A percentile compares a stretch with the other conserved stretches of the same genome.
Conservation (phyloP, 169 alveolate genomes). For the Neospora caninum region DNA sequence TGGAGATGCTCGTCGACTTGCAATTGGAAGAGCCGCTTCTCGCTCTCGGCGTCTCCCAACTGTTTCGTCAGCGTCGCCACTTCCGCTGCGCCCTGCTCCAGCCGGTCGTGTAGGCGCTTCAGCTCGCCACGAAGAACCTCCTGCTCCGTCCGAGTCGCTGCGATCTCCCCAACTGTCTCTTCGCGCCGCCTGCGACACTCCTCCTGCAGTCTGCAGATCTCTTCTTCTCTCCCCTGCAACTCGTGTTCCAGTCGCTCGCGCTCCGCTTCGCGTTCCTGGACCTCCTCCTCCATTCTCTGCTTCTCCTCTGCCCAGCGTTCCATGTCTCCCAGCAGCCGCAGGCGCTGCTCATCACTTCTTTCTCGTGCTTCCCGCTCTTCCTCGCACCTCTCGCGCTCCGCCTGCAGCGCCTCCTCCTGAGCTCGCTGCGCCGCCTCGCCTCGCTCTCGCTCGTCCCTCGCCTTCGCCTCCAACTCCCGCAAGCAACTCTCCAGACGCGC, state of each 20-base stretch:
- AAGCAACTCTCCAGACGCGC: background rate
- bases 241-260: background rate
- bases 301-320: background rate
- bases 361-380: too few species aligned
- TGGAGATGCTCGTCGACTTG: background rate
- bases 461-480: background rate
- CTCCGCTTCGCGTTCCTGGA: background rate
- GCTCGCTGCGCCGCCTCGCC: background rate
- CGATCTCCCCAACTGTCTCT: background rate
- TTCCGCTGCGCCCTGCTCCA: too few species aligned
- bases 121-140: background rate
- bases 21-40: background rate
- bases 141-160: background rate
- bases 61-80: background rate
- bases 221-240: background rate
- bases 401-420: background rate
- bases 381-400: too few species aligned
- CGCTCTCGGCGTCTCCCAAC: background rate
- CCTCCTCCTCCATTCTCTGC: background rate
- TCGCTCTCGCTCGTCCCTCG: background rate
- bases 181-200: background rate
- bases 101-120: background rate
- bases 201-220: background rate
- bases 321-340: background rate
- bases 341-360: background rate